Evolutionary conservation across 1,284 basidiomycete species (phyloP), one percentile per base, ranked within the genome.

Genomic region (Abortiporus biennis): DNA sequence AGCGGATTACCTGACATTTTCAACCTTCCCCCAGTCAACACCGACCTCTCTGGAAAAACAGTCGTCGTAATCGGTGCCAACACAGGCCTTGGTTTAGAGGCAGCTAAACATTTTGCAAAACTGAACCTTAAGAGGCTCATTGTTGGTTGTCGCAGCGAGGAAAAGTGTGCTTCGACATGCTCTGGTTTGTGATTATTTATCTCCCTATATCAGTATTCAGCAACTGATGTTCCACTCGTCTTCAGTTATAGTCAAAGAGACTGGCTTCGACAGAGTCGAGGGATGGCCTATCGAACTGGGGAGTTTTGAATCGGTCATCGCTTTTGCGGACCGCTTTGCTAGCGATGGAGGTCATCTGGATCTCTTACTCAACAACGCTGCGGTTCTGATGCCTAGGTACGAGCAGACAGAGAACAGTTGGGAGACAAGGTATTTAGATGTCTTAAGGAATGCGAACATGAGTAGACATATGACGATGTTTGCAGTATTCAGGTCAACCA

Each of bases 341-440:
- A 48, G 49, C 11, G 60, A 63, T 4, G 47, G 45, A 6, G 51
- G 52, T 15, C 46, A 52, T 3, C 53, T 67, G 2, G 64, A 66
- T 39, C 55, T 66, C 17, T 47, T 66, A 6, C 49, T 66, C 4
- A 52, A 48, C 21, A 67, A 66, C 42, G 65, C 65, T 1, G 65
- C 49, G 0, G 34, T 63, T 11, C 27, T 40, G 1, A 22, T 30
- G n/a, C 2, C 3, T 2, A 36, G 45, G 4, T 60, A 58, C 44
- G 42, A 38, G 15, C 27, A 20, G 22, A 60, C 61, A 0, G 36
- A 36, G 3, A 61, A 65, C 36, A 57, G 55, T 2, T 66, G 58
- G 58, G 65, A 66, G 47, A 43, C 47, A 3, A 45, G 34, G 62
- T 64, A 36, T n/a, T n/a, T n/a, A n/a, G n/a, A n/a, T n/a, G n/a